Conservation (phyloP, 805 yeast genomes). For the Yamadazyma sp. region DNA sequence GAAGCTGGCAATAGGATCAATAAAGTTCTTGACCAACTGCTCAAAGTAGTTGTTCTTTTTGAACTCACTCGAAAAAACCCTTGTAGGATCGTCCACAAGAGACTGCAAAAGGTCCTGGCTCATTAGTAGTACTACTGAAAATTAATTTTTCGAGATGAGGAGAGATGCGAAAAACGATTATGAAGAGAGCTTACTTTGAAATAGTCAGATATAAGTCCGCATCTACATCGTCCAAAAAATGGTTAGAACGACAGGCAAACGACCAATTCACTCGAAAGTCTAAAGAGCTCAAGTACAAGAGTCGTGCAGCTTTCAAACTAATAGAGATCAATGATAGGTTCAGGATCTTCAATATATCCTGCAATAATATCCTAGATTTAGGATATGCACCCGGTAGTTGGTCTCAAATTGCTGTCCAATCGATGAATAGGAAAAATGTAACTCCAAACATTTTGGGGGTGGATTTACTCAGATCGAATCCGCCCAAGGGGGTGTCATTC, state of each 20-base stretch:
- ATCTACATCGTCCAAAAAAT: slow-evolving; percentile 55
- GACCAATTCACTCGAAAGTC: slow-evolving; percentile 74
- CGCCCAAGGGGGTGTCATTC: slow-evolving; percentile 38
- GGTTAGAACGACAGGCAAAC: slow-evolving; percentile 69
- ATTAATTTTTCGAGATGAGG: slow-evolving; percentile 14
- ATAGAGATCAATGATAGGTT: slow-evolving; percentile 69
- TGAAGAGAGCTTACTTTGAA: not conserved
- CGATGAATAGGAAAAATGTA: slow-evolving; percentile 18
- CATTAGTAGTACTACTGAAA: slow-evolving; percentile 1
- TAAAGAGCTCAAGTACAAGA: slow-evolving; percentile 56
- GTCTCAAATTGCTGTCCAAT: slow-evolving; percentile 77
- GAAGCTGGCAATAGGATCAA: slow-evolving; percentile 56
- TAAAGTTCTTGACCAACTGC: slow-evolving; percentile 43
- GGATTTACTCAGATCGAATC: slow-evolving; percentile 42
- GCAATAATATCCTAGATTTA: slow-evolving; percentile 74
- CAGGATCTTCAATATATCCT: slow-evolving; percentile 51
- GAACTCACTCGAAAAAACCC: slow-evolving; percentile 10
- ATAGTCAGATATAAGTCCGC: not conserved
- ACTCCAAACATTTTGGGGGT: slow-evolving; percentile 71
- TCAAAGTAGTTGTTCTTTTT: slow-evolving; percentile 22
- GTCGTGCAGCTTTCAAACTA: slow-evolving; percentile 91
- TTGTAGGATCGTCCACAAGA: slow-evolving; percentile 17
- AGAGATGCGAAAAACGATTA: slow-evolving; percentile 12
- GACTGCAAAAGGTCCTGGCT: slow-evolving; percentile 9
- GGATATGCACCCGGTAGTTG: slow-evolving; percentile 96